Evolutionary conservation across 2,329 filamentous ascomycete species (phyloP).

Genomic region (Stagonosporopsis chrysanthemi): DNA sequence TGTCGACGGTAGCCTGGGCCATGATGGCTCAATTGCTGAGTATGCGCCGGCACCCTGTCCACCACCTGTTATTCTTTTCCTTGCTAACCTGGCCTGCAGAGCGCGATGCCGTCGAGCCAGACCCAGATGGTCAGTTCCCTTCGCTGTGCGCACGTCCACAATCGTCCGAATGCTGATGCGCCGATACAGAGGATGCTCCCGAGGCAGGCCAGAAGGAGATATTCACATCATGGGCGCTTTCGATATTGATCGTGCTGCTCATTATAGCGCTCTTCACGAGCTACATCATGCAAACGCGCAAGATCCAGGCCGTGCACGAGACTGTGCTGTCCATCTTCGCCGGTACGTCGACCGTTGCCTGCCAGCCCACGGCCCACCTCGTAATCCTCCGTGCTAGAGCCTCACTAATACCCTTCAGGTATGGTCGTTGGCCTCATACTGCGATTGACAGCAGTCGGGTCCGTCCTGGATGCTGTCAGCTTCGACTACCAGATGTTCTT

Average conservation of each 20-base stretch:
- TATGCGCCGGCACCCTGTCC: constrained; percentile 33
- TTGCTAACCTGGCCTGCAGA: constrained; percentile 42
- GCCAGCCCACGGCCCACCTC: constrained; percentile 22
- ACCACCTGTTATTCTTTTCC: constrained; percentile 1
- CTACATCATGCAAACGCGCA: constrained; percentile 95
- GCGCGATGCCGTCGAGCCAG: constrained; percentile 56
- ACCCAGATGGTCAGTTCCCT: constrained; percentile 53
- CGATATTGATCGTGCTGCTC: constrained; percentile 93
- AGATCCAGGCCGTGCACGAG: constrained; percentile 96
- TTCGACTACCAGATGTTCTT: constrained; percentile 99
- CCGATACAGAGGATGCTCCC: constrained; percentile 63
- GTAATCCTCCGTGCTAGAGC: constrained; percentile 28
- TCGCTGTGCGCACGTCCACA: constrained; percentile 18
- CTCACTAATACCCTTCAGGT: constrained; percentile 61
- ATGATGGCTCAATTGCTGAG: constrained; percentile 49
- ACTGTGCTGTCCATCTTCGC: constrained; percentile 98
- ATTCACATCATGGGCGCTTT: constrained; percentile 94
- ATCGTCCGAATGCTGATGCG: constrained; percentile 45
- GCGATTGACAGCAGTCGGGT: constrained; percentile 79
- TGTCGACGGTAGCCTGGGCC: constrained; percentile 48
- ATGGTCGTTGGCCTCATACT: constrained; percentile 95
- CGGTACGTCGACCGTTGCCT: constrained; percentile 59
- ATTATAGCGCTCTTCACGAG: constrained; percentile 95
- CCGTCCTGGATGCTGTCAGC: constrained; percentile 87
- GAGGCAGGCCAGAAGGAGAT: constrained; percentile 93